A percentile compares a stretch with the other conserved stretches of the same genome.
Evolutionary conservation across 306 rosid genomes (phyloP).

Genomic region (Castanea mollissima): DNA sequence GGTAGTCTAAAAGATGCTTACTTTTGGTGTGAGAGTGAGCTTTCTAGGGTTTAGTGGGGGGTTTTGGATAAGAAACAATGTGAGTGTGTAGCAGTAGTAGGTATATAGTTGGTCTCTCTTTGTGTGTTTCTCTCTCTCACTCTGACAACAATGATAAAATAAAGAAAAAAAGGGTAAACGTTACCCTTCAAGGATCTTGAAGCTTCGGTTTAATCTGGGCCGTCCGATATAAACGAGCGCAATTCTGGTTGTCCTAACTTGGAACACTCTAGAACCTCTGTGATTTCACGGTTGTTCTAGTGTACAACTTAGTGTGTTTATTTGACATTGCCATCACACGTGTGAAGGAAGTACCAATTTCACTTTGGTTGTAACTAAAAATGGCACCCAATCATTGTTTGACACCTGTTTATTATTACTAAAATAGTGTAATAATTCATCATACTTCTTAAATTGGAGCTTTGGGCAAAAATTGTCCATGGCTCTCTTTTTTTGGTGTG

Average conservation of each 20-base stretch:
- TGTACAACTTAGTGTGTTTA: no score
- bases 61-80: neutral
- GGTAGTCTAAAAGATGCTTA: neutral
- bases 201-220: constrained; percentile 27
- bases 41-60: neutral
- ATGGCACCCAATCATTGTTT: no score
- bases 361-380: no score
- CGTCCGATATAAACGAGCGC: constrained; percentile 18
- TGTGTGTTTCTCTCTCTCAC: neutral
- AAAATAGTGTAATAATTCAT: no score
- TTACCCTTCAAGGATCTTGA: constrained; percentile 17
- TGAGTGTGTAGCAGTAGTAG: neutral
- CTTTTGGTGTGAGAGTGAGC: neutral
- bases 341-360: no score
- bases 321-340: no score
- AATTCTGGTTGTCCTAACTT: constrained; percentile 13
- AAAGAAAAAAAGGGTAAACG: neutral
- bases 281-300: no score
- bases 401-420: no score
- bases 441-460: no score
- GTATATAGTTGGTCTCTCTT: neutral
- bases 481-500: no score
- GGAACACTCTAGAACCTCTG: constrained; percentile 28
- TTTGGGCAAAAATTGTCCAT: no score
- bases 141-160: no score